phyloP scores from a whole-genome alignment of 2,329 filamentous ascomycete genomes.

The Cylindrodendrum hubeiense region DNA sequence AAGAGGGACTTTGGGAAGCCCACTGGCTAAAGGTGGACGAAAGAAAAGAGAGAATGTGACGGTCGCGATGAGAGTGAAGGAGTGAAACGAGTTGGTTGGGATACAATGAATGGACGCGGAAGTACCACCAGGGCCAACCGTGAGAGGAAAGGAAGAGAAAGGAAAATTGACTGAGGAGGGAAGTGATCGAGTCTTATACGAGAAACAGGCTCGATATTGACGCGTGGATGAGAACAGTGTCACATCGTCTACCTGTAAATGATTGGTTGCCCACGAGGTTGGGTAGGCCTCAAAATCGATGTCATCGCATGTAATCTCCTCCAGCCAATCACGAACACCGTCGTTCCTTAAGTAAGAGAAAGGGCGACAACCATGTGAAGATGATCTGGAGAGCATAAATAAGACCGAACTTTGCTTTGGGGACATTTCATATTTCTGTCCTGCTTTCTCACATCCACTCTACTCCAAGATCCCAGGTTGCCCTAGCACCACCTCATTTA shows the following conservation, averaged over 20 bases:
- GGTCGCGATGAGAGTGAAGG: background rate
- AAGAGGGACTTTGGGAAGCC: background rate
- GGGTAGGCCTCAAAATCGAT: background rate
- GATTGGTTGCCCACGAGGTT: background rate
- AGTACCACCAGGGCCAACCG: slow-evolving; percentile 12
- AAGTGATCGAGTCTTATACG: background rate
- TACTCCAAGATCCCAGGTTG: background rate
- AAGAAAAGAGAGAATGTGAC: background rate
- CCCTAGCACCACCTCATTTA: background rate
- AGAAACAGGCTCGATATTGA: background rate
- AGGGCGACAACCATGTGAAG: background rate
- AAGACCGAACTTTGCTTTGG: background rate
- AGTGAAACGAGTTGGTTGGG: slow-evolving; percentile 2
- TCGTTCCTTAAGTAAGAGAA: background rate
- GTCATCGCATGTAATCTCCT: background rate
- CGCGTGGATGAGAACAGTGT: background rate
- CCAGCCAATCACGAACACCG: background rate
- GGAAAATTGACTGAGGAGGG: background rate
- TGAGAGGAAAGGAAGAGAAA: background rate
- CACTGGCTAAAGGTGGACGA: background rate
- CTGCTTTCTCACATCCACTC: background rate
- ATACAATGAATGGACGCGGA: background rate
- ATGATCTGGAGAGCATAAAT: background rate
- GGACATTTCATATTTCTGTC: background rate
- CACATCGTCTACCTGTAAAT: background rate